phyloP scores from a whole-genome alignment of 1,284 basidiomycete species.

The Phylloporus gajari region DNA sequence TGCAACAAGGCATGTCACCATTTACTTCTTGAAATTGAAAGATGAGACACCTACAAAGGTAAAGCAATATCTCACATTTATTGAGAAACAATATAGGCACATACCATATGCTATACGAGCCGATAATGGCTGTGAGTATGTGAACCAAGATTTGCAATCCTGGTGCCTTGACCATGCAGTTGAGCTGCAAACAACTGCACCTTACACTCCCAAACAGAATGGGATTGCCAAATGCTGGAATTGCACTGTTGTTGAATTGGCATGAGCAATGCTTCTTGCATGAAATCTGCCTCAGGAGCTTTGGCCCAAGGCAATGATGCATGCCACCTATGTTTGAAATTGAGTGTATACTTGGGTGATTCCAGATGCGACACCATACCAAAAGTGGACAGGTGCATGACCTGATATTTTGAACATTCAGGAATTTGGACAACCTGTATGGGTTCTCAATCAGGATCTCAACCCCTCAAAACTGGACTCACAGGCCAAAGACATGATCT shows the following conservation, averaged over 20 bases:
- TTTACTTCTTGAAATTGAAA: background rate
- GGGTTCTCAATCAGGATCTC: too few species aligned
- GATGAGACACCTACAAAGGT: background rate
- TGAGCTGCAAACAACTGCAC: constrained; percentile 10
- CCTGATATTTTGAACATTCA: too few species aligned
- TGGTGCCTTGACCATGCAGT: constrained; percentile 5
- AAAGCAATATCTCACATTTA: background rate
- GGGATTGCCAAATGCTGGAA: constrained; percentile 16
- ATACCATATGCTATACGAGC: background rate
- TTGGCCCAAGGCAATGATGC: constrained; percentile 13
- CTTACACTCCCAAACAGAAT: constrained; percentile 19
- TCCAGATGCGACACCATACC: constrained; percentile 7
- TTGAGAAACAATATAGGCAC: background rate
- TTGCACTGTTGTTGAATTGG: constrained; percentile 12
- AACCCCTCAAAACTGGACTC: too few species aligned
- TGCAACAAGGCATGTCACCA: background rate
- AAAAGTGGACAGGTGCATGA: too few species aligned
- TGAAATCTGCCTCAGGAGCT: background rate
- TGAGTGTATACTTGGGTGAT: background rate
- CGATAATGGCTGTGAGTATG: constrained; percentile 22
- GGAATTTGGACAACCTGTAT: too few species aligned
- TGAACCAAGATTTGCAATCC: background rate
- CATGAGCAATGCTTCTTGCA: constrained; percentile 6
- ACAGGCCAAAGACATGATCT: too few species aligned
- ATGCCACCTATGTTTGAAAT: constrained; percentile 13